Percentiles rank a stretch among this genome's conserved stretches.
Conservation (phyloP, 768 basidiomycete species). For the Dioszegia crocea region DNA sequence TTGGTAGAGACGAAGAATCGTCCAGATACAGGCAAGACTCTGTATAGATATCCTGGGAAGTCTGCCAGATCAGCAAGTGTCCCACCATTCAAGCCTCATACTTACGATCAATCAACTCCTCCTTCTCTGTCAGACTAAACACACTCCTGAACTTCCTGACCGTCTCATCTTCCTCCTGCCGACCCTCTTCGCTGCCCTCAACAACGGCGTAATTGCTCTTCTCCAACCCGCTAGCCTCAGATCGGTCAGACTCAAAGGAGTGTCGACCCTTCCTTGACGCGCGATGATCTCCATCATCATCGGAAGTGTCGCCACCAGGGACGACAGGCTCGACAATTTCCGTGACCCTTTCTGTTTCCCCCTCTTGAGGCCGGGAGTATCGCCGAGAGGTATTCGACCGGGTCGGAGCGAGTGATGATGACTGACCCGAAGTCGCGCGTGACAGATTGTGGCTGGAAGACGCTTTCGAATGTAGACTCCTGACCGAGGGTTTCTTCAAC, state of each 20-base stretch:
- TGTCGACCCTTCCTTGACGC: neutral
- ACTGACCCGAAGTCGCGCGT: neutral
- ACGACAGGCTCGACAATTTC: slow-evolving; percentile 36
- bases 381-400: neutral
- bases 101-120: slow-evolving; percentile 81
- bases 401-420: neutral
- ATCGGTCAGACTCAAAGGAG: neutral
- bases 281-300: slow-evolving; percentile 12
- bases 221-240: neutral
- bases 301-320: slow-evolving; percentile 13
- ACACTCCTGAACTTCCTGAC: slow-evolving; percentile 64
- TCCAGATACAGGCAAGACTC: slow-evolving; percentile 83
- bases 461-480: slow-evolving; percentile 25
- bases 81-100: neutral
- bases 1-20: slow-evolving; percentile 86
- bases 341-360: neutral
- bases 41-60: slow-evolving; percentile 83
- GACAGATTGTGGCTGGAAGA: neutral
- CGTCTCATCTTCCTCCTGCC: slow-evolving; percentile 54
- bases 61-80: slow-evolving; percentile 57
- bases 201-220: slow-evolving; percentile 56
- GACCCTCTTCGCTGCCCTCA: slow-evolving; percentile 62
- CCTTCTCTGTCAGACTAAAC: slow-evolving; percentile 86
- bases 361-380: neutral
- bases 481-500: slow-evolving; percentile 37